These are phyloP conservation scores for Neocatenulostroma microsporum DNA, from an alignment of 2,329 filamentous ascomycete genomes.

Conservation along the genomic window DNA sequence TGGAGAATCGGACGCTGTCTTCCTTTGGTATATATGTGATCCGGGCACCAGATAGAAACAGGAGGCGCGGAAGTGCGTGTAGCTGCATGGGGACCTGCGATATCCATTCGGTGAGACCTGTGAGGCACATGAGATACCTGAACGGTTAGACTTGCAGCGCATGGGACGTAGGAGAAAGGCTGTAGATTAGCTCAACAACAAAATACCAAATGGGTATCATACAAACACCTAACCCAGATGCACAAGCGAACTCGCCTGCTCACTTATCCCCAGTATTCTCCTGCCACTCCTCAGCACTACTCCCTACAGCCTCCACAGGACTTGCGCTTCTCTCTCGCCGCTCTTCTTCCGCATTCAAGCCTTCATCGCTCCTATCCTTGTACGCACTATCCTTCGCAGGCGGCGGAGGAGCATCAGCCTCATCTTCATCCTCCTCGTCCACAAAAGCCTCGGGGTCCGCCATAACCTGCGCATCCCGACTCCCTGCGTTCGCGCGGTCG, in stretches of 20 bases:
- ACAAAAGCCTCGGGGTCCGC: conserved; percentile 42
- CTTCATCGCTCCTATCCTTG: conserved; percentile 1
- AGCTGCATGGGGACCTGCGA: too few relatives aligned
- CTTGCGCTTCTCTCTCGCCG: conserved; percentile 3
- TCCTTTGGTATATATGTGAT: too few relatives aligned
- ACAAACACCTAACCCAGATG: background rate
- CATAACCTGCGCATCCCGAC: conserved; percentile 27
- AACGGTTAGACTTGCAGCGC: too few relatives aligned
- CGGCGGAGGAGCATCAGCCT: conserved; percentile 28
- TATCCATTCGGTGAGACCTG: too few relatives aligned
- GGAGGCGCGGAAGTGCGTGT: too few relatives aligned
- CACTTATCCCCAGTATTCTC: conserved; percentile 10
- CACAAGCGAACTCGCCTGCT: background rate
- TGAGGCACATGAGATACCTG: too few relatives aligned
- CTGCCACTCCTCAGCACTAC: conserved; percentile 25
- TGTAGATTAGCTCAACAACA: too few relatives aligned
- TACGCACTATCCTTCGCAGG: conserved; percentile 19
- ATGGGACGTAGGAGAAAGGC: too few relatives aligned
- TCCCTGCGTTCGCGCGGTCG: conserved; percentile 10
- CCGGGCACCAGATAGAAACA: too few relatives aligned
- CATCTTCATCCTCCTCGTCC: conserved; percentile 37
- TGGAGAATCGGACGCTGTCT: too few relatives aligned
- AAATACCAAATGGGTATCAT: background rate
- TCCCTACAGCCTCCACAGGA: conserved; percentile 14
- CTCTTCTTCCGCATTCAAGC: conserved; percentile 2